Base-by-base conservation (phyloP, 1,284 basidiomycete species). In the Sanghuangporus baumii region DNA sequence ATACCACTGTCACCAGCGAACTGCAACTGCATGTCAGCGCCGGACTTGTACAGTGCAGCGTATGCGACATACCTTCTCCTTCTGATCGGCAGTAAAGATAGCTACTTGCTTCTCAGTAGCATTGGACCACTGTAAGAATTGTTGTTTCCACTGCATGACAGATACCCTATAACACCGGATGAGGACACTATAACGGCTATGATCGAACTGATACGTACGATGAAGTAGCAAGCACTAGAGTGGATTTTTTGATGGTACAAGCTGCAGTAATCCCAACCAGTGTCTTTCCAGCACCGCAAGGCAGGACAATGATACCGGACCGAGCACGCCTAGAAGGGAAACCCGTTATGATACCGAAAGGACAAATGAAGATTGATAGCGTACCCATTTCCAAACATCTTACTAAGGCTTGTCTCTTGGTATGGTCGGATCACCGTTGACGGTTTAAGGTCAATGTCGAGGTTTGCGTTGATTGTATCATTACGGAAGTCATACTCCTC, bases 201-300 rank as follows among this genome's bases (percentile, higher is more conserved):
- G 60, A 50, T 54, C 20, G 38, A 36, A 63, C 57, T 52, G 47
- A n/a, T 36, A 79, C 91, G 78, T 73, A 95, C 93, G 93, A 94
- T 54, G 94, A 97, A 26, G 96, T 98, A 76, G 96, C 98, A 54
- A 99, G 80, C 34, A 99, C 95, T n/a, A 99, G 82, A 71, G 94
- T 96, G 37, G 94, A 97, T 79, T 99, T 99, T 79, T 98, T 98
- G 78, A 99, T 97, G 18, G 97, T 99, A 72, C 96, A 98, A 11
- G 97, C 97, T 3, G 97, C 97, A 0, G 97, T 99, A 71, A 99
- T 98, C 16, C 97, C 97, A 6, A 99, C 97, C 3, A 99, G 84
- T 9, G 97, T 99, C 79, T 99, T 99, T 55, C 97, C 97, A 37
- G 97, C 97, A 65, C 97, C 97, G 72, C 97, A 99, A 46, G 97